Conservation (phyloP, 108 stramenopile species). For the Cyclostephanos tholiformis region DNA sequence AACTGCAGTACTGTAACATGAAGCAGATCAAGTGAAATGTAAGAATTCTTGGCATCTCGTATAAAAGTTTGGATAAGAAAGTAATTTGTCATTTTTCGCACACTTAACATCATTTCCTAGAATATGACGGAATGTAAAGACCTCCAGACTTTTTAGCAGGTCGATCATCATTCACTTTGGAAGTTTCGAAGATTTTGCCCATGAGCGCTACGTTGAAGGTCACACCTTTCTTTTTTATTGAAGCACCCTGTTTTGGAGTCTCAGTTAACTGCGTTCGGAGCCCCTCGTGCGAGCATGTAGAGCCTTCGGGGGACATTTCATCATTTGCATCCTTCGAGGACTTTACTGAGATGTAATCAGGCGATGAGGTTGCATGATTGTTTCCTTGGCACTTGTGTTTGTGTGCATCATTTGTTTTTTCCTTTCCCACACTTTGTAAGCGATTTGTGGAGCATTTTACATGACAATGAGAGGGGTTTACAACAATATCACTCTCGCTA, state of each 20-base stretch:
- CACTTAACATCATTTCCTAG: conserved; percentile 7
- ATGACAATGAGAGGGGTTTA: not conserved
- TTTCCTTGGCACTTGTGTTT: not conserved
- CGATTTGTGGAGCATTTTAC: not conserved
- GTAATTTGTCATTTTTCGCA: not conserved
- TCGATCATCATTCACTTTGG: conserved; percentile 6
- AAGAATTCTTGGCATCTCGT: too few relatives aligned
- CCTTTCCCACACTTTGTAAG: not conserved
- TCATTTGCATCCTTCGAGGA: not conserved
- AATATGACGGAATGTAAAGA: conserved; percentile 42
- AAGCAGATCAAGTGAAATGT: too few relatives aligned
- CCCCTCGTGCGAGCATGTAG: conserved; percentile 14
- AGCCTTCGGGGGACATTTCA: conserved; percentile 13
- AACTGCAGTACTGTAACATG: too few relatives aligned
- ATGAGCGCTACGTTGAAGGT: conserved; percentile 31
- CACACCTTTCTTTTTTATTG: conserved; percentile 2
- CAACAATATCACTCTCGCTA: conserved; percentile 2
- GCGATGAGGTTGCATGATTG: not conserved
- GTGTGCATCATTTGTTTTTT: not conserved
- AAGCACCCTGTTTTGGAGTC: not conserved
- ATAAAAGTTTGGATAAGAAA: not conserved
- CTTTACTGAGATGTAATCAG: not conserved
- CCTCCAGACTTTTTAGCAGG: conserved; percentile 17
- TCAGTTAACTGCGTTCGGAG: conserved; percentile 21
- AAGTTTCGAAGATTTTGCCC: conserved; percentile 40